Percentiles rank a stretch among this genome's conserved stretches.
Evolutionary conservation across 108 stramenopile genomes (phyloP).

Genomic region (Discostella pseudostelligera): DNA sequence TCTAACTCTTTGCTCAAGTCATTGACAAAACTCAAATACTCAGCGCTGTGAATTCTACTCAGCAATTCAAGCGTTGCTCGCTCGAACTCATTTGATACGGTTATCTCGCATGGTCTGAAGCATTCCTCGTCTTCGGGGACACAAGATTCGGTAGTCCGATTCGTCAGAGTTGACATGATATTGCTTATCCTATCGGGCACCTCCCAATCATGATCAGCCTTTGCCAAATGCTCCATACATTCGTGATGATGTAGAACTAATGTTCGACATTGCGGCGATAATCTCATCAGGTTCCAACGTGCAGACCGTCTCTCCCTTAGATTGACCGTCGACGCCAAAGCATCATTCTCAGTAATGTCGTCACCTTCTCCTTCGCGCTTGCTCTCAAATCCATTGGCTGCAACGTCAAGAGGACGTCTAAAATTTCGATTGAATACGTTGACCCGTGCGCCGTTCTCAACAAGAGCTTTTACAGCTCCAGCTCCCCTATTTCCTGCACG

Average conservation of each 20-base stretch:
- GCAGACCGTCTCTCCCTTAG: constrained; percentile 49
- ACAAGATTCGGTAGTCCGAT: constrained; percentile 27
- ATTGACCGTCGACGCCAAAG: not conserved
- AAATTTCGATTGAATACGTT: constrained; percentile 65
- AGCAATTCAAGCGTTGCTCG: constrained; percentile 83
- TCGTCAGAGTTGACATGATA: constrained; percentile 66
- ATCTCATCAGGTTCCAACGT: constrained; percentile 55
- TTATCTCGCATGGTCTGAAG: constrained; percentile 67
- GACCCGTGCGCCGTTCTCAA: constrained; percentile 71
- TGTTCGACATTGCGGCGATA: constrained; percentile 69
- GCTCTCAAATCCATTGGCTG: constrained; percentile 73
- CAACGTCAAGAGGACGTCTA: constrained; percentile 80
- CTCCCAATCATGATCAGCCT: constrained; percentile 85
- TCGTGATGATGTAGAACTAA: constrained; percentile 89
- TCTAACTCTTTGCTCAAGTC: constrained; percentile 84
- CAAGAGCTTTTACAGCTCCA: constrained; percentile 53
- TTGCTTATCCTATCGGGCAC: constrained; percentile 73
- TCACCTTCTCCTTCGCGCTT: constrained; percentile 10
- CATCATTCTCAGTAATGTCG: constrained; percentile 4
- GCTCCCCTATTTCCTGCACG: constrained; percentile 61
- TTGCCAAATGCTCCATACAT: constrained; percentile 83
- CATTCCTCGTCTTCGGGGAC: constrained; percentile 36
- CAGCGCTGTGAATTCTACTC: constrained; percentile 86
- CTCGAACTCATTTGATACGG: constrained; percentile 83
- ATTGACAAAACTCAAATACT: constrained; percentile 87